These are phyloP conservation scores for Termitomyces sp. DNA, from an alignment of 768 basidiomycete species.

Conservation along the genomic window DNA sequence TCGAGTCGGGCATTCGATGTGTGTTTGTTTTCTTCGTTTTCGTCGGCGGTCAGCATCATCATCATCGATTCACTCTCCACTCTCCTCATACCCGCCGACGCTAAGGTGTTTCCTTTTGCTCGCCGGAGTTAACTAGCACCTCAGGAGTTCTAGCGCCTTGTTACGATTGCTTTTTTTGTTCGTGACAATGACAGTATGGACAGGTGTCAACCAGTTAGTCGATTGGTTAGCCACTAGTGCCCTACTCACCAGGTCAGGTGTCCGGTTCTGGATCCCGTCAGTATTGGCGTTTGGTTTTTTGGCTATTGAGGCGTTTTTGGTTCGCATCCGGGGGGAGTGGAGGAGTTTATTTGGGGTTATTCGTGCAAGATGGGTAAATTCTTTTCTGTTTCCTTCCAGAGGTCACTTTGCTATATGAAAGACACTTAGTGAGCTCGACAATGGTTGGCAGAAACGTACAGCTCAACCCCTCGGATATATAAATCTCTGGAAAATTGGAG, in stretches of 20 bases:
- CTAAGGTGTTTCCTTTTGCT: neutral
- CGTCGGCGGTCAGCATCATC: neutral
- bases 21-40: neutral
- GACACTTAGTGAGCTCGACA: neutral
- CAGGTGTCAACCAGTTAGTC: neutral
- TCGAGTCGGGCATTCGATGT: neutral
- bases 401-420: neutral
- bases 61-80: no score
- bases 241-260: neutral
- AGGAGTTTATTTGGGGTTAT: neutral
- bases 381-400: neutral
- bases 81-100: neutral
- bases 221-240: neutral
- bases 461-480: neutral
- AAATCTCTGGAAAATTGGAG: no score
- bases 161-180: neutral
- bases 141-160: neutral
- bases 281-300: neutral
- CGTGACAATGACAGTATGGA: neutral
- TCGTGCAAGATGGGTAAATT: neutral
- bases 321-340: neutral
- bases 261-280: neutral
- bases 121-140: neutral
- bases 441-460: neutral
- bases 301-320: neutral